phyloP scores from a whole-genome alignment of 306 rosid species.

The Clitoria ternatea region DNA sequence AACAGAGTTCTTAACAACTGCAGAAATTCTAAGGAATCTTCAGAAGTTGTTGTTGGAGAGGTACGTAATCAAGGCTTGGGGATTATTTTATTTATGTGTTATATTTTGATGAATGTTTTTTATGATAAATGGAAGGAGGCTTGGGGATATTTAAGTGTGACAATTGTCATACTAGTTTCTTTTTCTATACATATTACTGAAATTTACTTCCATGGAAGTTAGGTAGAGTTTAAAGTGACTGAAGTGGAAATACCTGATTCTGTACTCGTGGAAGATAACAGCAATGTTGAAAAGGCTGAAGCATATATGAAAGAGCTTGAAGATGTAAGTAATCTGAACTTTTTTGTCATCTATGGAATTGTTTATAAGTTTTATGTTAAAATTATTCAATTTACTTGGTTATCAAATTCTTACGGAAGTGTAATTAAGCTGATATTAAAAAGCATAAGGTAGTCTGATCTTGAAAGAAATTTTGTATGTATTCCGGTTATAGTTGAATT shows the following conservation, averaged over 20 bases:
- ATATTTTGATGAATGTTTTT: constrained; percentile 4
- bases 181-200: neutral
- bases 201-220: constrained; percentile 32
- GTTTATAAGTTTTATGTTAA: neutral
- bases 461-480: too few relatives aligned
- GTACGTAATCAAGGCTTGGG: constrained; percentile 25
- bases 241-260: constrained; percentile 50
- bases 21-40: constrained; percentile 50
- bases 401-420: neutral
- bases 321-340: constrained; percentile 54
- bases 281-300: constrained; percentile 80
- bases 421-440: neutral
- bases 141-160: constrained; percentile 7
- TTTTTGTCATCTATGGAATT: constrained; percentile 2
- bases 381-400: constrained; percentile 7
- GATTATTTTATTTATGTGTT: constrained; percentile 10
- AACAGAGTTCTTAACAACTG: constrained; percentile 31
- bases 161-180: neutral
- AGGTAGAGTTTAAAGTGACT: constrained; percentile 38
- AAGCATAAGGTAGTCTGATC: neutral
- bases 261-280: constrained; percentile 49
- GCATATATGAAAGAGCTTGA: constrained; percentile 80
- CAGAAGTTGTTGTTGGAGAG: constrained; percentile 53
- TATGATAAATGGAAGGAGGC: constrained; percentile 10
- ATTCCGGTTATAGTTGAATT: too few relatives aligned